Evolutionary conservation across 805 yeast species (phyloP), one percentile per base, ranked within the genome.

Genomic region (Metschnikowia baotianmanensis): DNA sequence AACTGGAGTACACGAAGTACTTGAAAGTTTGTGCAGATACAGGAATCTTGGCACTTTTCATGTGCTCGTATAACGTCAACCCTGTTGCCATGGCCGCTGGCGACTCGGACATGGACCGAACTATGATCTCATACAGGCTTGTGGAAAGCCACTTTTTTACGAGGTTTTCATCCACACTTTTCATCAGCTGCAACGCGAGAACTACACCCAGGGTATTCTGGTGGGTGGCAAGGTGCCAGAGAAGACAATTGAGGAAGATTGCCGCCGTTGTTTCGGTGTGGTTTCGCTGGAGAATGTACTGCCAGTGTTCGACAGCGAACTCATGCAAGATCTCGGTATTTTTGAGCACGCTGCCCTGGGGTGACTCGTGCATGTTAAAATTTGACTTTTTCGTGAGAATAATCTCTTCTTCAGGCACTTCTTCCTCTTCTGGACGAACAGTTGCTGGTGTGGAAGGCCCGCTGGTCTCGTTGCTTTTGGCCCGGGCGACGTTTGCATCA

Each of bases 171-270:
- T 62, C 52, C 5, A 46, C 12, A 3, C 43, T 32, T 15, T 55
- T 47, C 44, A 40, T 40, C 36, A 17, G 5, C 9, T 34, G 23
- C 20, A 40, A 17, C 11, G 40, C 40, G 2, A 25, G 7, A 1
- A 56, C 49, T 4, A 60, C 43, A 1, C 65, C 72, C 2, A 67
- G 50, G 33, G 61, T 59, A 46, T 68, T 68, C 38, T 65, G 70
- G 48, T 59, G 57, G 15, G 59, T 36, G 23, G 53, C 54, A 17
- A 67, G 45, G 47, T 68, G 72, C 44, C 63, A 59, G 25, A 70
- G 48, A 2, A 67, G 20, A 40, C 73, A 66, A 41, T 67, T 66
- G 21, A 69, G 40, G 40, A 69, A 66, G 2, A 59, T 33, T 3
- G 38, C 48, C 15, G 58, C 34, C 8, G 57, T 53, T 9, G 20